These are phyloP conservation scores for Ceratocystis diversiconidia DNA, from an alignment of 2,329 filamentous ascomycete species.

Conservation along the genomic window DNA sequence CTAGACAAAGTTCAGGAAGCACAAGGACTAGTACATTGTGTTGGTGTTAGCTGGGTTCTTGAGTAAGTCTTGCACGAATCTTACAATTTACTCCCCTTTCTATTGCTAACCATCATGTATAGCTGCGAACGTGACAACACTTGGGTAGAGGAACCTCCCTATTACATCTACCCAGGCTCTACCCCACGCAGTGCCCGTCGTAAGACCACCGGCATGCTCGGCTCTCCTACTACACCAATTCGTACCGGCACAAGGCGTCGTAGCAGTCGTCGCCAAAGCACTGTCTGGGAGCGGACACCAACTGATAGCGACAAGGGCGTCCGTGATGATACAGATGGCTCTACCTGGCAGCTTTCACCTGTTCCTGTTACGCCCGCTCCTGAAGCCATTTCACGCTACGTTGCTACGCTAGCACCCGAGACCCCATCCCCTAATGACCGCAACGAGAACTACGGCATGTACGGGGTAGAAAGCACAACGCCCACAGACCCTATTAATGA, in stretches of 20 bases:
- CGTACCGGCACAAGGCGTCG: slow-evolving; percentile 36
- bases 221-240: slow-evolving; percentile 33
- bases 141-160: slow-evolving; percentile 61
- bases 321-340: slow-evolving; percentile 27
- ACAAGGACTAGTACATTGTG: slow-evolving; percentile 64
- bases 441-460: slow-evolving; percentile 22
- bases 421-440: slow-evolving; percentile 29
- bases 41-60: slow-evolving; percentile 77
- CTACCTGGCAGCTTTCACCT: slow-evolving; percentile 37
- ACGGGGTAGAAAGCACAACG: slow-evolving; percentile 21
- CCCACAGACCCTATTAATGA: slow-evolving; percentile 24
- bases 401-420: slow-evolving; percentile 34
- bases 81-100: slow-evolving; percentile 2
- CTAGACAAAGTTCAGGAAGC: slow-evolving; percentile 65
- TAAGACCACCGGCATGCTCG: slow-evolving; percentile 57
- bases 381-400: slow-evolving; percentile 39
- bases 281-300: slow-evolving; percentile 41
- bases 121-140: slow-evolving; percentile 63
- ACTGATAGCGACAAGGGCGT: slow-evolving; percentile 26
- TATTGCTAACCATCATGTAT: slow-evolving; percentile 19
- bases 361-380: slow-evolving; percentile 46
- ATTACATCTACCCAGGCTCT: slow-evolving; percentile 52
- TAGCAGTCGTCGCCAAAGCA: slow-evolving; percentile 37
- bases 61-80: slow-evolving; percentile 45
- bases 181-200: slow-evolving; percentile 58